Base-by-base conservation (phyloP, 441 rosid species). In the Populus hybrid region DNA sequence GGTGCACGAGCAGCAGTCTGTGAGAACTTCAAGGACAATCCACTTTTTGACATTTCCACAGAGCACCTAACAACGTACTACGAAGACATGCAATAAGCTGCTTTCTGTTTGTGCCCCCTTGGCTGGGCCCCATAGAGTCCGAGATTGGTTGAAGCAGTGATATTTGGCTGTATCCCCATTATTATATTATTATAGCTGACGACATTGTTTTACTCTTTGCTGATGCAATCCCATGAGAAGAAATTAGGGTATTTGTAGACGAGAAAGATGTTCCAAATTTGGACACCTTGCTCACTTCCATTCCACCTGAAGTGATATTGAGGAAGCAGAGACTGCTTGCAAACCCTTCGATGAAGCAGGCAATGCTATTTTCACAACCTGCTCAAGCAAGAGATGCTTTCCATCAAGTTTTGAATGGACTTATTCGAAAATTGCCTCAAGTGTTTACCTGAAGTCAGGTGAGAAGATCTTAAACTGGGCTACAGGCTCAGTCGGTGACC, bases 51-150 rank as follows among this genome's bases (percentile, higher is more conserved):
- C 86, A 91, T 95, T 79, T 95, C 99, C 68, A 92, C 97, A 3
- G 97, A 95, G 70, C 98, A 93, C 79, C 99, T 97, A 38, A 85
- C 93, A 6, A 95, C 97, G 19, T 95, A 93, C 79, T 95, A 95
- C 4, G 97, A 95, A 89, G 99, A 95, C 84, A 95, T 95, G 99
- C 98, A 95, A 74, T 85, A 95, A 76, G 86, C 98, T 42, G 87
- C 91, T 50, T 93, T 95, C 87, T 95, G 97, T 79, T 75, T 95
- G 82, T 95, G 98, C 74, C 98, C 99, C 0, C 89, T 95, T 26
- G 97, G 98, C 0, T 95, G 99, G 98, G 99, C 98, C 0, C 99
- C 97, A 10, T 93, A 98, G 99, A 95, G 99, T 78, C 98, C 99
- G 0, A 90, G 99, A 82, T 85, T 95, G 50, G 99, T 95, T 9